These are phyloP conservation scores for Zizania palustris DNA, from an alignment of 202 grass and related monocot genomes.

Conservation along the genomic window DNA sequence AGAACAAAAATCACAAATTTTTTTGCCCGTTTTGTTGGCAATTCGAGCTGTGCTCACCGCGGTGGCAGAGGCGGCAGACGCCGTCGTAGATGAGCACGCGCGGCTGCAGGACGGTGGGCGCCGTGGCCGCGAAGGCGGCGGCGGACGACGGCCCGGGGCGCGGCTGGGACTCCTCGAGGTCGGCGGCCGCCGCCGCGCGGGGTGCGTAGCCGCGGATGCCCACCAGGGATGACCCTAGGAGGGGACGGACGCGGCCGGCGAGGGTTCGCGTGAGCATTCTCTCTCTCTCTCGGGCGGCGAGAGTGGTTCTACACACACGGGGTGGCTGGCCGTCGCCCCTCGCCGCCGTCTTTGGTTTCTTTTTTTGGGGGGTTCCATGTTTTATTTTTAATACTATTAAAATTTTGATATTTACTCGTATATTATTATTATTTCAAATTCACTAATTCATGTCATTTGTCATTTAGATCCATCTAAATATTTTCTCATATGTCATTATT, in stretches of 20 bases:
- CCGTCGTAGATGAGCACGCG: conserved; percentile 97
- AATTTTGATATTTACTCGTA: no score
- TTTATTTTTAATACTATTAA: no score
- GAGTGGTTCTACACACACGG: conserved; percentile 2
- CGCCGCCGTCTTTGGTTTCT: neutral
- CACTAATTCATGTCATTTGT: no score
- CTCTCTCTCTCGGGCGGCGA: neutral
- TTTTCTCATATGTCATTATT: no score
- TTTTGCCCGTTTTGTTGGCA: neutral
- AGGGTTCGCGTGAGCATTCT: conserved; percentile 46
- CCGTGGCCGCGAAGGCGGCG: conserved; percentile 41
- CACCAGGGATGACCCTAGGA: conserved; percentile 19
- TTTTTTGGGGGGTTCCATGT: no score
- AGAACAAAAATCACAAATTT: neutral
- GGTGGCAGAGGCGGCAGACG: conserved; percentile 94
- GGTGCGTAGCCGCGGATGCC: conserved; percentile 9
- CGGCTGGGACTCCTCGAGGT: conserved; percentile 39
- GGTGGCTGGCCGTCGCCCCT: no score
- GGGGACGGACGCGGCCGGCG: conserved; percentile 14
- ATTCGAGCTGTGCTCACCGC: conserved; percentile 50
- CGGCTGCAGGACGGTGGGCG: conserved; percentile 73
- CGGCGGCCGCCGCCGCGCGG: conserved; percentile 1
- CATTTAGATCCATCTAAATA: no score
- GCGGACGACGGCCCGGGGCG: conserved; percentile 6
- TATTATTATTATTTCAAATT: no score